Evolutionary conservation across 371 early-diverging fungal species (phyloP).

Genomic region (Fennellomyces sp.): DNA sequence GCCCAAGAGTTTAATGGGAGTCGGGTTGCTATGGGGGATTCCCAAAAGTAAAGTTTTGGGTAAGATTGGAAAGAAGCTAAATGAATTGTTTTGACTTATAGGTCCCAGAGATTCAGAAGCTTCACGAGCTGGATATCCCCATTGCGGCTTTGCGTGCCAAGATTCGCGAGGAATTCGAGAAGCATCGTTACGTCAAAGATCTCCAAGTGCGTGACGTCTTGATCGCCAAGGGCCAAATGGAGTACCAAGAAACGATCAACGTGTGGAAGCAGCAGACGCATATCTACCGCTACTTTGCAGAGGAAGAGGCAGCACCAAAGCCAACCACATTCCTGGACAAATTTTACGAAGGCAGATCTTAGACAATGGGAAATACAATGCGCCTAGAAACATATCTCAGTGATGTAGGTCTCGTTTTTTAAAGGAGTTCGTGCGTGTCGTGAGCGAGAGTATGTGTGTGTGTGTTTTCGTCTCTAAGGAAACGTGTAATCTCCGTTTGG

Average conservation of each 20-base stretch:
- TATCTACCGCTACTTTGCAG: conserved; percentile 87
- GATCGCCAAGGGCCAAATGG: conserved; percentile 85
- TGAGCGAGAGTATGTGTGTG: not conserved
- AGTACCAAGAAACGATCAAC: conserved; percentile 93
- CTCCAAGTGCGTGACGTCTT: conserved; percentile 82
- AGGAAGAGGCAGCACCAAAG: conserved; percentile 76
- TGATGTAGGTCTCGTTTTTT: too few relatives aligned
- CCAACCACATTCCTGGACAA: conserved; percentile 80
- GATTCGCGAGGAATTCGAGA: conserved; percentile 92
- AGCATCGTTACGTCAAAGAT: conserved; percentile 83
- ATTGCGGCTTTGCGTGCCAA: conserved; percentile 76
- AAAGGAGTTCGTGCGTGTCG: not conserved
- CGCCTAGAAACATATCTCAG: too few relatives aligned
- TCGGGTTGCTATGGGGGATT: not conserved
- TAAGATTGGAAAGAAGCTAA: not conserved
- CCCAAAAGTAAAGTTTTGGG: not conserved
- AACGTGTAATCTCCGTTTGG: not conserved
- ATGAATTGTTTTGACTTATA: too few relatives aligned
- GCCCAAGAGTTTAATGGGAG: not conserved
- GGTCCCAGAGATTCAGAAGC: conserved; percentile 82
- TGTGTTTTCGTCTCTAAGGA: not conserved
- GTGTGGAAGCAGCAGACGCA: conserved; percentile 95
- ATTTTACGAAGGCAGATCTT: conserved; percentile 80
- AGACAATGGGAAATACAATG: conserved; percentile 5
- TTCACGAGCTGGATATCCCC: conserved; percentile 83